Evolutionary conservation across 768 basidiomycete species (phyloP).

Genomic region (Paxillus rubicundulus): DNA sequence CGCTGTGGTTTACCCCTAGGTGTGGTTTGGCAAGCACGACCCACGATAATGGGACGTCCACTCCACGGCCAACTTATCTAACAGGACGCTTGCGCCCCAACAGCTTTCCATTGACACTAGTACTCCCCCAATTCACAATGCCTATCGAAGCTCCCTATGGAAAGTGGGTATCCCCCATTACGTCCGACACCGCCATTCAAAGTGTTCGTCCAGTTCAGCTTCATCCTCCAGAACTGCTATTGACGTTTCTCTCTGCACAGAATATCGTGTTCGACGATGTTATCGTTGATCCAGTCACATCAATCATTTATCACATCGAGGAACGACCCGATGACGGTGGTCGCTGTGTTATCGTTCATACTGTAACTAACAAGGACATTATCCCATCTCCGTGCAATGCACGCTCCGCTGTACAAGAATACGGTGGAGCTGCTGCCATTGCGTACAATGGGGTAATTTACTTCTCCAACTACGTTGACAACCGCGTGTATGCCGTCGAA

Average conservation of each 20-base stretch:
- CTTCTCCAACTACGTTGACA: slow-evolving; percentile 56
- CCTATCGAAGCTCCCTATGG: slow-evolving; percentile 46
- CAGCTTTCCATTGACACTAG: background rate
- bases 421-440: slow-evolving; percentile 58
- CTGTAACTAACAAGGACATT: slow-evolving; percentile 42
- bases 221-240: slow-evolving; percentile 33
- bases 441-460: slow-evolving; percentile 46
- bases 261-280: slow-evolving; percentile 39
- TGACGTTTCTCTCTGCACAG: slow-evolving; percentile 5
- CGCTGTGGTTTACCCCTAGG: background rate
- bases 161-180: slow-evolving; percentile 56
- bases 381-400: slow-evolving; percentile 52
- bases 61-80: background rate
- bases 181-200: slow-evolving; percentile 46
- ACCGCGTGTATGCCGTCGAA: slow-evolving; percentile 45
- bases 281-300: slow-evolving; percentile 48
- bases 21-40: background rate
- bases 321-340: slow-evolving; percentile 52
- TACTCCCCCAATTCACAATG: background rate
- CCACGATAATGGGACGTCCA: background rate
- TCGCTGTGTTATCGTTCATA: slow-evolving; percentile 54
- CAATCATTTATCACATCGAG: slow-evolving; percentile 53
- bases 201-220: slow-evolving; percentile 26
- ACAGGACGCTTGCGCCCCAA: background rate
- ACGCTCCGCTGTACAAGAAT: slow-evolving; percentile 58